Base-by-base conservation (phyloP, 1,284 basidiomycete species). In the Apiotrichum montevideense region DNA sequence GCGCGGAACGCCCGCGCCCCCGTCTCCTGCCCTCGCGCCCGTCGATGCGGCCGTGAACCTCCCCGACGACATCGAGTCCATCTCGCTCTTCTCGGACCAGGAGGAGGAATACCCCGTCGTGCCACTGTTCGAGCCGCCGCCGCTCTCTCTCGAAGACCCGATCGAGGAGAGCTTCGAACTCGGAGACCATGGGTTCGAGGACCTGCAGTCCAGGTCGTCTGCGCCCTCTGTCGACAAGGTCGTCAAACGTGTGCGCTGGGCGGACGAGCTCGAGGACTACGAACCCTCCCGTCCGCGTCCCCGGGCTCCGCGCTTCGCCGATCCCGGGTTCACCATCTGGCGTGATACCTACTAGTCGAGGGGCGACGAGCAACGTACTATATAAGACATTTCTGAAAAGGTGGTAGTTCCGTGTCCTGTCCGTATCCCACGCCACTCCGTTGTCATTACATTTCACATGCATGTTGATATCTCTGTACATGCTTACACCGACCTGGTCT, bases 251-350 rank as follows among this genome's bases (percentile, higher is more conserved):
- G 59, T 63, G 41, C 63, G 58, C 15, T 44, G 49, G 41, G 60
- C 54, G 35, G 37, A 39, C 37, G 8, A 39, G 37, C 8, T 39
- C 37, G 37, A 21, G 21, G 21, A 21, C 21, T 21, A 21, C 21
- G 21, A 21, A 21, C 21, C 21, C 21, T 21, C 21, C 21, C 21
- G 21, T 21, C 21, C 21, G 21, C 21, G 21, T 21, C 21, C 21
- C 21, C 21, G 21, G 21, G 21, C 21, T 21, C 21, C 21, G 21
- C 21, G 46, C 33, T 15, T n/a, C 5, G 64, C 62, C 6, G 59
- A 63, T 34, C 45, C 63, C 3, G 69, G 68, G 0, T 72, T 72
- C 54, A 56, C 32, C 15, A 54, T 71, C 7, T 72, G 70, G 70
- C 53, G 65, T 40, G 70, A 72, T 51, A 57, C 39, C 6, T 66